A percentile compares a stretch with the other conserved stretches of the same genome.
These are phyloP conservation scores for Monosporascus sp. DNA, from an alignment of 2,329 filamentous ascomycete genomes.

Conservation along the genomic window DNA sequence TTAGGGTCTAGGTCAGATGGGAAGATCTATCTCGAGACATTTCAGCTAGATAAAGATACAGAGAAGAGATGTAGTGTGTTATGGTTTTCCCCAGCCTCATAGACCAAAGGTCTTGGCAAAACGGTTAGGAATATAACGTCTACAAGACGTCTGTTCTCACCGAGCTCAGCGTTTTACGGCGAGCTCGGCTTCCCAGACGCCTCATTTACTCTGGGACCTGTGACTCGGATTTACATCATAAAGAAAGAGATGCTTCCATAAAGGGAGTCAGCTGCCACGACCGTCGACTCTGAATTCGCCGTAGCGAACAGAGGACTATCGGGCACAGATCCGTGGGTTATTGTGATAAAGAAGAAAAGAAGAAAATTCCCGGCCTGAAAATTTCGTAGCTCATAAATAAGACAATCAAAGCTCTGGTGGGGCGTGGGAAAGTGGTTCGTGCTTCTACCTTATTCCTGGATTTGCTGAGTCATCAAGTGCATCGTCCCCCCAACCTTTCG, in stretches of 20 bases:
- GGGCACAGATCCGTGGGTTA: conserved; percentile 76
- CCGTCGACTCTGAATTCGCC: conserved; percentile 67
- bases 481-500: no score
- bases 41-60: neutral
- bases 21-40: neutral
- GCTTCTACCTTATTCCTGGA: neutral
- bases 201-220: conserved; percentile 80
- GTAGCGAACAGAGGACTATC: conserved; percentile 61
- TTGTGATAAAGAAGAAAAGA: conserved; percentile 30
- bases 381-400: conserved; percentile 13
- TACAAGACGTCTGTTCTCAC: conserved; percentile 48
- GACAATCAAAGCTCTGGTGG: neutral
- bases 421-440: neutral
- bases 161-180: conserved; percentile 63
- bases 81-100: conserved; percentile 93
- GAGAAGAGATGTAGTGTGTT: conserved; percentile 57
- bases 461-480: neutral
- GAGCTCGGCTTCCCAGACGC: conserved; percentile 60
- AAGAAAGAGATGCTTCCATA: conserved; percentile 69
- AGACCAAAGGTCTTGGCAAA: conserved; percentile 85
- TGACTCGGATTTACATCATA: conserved; percentile 90
- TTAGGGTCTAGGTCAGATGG: no score
- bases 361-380: conserved; percentile 28
- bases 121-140: conserved; percentile 85
- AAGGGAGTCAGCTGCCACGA: conserved; percentile 77